phyloP scores from a whole-genome alignment of 1,284 basidiomycete species.

The Meira miltonrushii region DNA sequence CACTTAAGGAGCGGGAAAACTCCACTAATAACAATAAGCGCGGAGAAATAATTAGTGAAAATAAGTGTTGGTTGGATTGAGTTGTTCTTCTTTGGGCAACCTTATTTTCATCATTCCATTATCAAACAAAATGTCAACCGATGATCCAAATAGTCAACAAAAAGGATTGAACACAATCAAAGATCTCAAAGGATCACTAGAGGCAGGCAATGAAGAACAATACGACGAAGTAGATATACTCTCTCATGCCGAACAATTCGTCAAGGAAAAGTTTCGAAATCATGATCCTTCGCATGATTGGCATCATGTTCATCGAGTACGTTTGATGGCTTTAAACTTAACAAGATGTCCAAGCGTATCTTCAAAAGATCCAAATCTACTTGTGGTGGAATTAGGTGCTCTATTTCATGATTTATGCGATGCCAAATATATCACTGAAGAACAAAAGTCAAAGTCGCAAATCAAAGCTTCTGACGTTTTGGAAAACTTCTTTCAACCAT shows the following conservation, averaged over 20 bases:
- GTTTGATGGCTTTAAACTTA: conserved; percentile 67
- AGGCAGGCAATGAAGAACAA: not conserved
- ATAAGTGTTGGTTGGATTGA: too few species aligned
- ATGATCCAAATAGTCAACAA: too few species aligned
- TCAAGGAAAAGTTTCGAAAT: conserved; percentile 54
- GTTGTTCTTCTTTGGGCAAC: too few species aligned
- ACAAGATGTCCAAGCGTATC: conserved; percentile 57
- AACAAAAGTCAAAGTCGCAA: conserved; percentile 33
- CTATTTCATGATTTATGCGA: conserved; percentile 83
- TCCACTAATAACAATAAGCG: too few species aligned
- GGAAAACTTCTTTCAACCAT: conserved; percentile 61
- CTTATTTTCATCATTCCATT: too few species aligned
- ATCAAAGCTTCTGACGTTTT: conserved; percentile 55
- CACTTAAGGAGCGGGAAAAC: too few species aligned
- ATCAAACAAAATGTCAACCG: too few species aligned
- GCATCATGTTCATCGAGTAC: conserved; percentile 74
- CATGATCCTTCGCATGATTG: conserved; percentile 88
- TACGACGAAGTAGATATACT: conserved; percentile 2
- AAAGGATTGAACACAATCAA: too few species aligned
- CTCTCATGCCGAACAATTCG: conserved; percentile 61
- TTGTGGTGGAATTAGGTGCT: conserved; percentile 74
- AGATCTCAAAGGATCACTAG: too few species aligned
- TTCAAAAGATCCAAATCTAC: conserved; percentile 57
- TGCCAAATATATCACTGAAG: conserved; percentile 67
- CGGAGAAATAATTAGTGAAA: too few species aligned